Percentiles rank a stretch among this genome's conserved stretches.
These are phyloP conservation scores for Odontarrhena argentea DNA, from an alignment of 345 rosid genomes.

Conservation along the genomic window DNA sequence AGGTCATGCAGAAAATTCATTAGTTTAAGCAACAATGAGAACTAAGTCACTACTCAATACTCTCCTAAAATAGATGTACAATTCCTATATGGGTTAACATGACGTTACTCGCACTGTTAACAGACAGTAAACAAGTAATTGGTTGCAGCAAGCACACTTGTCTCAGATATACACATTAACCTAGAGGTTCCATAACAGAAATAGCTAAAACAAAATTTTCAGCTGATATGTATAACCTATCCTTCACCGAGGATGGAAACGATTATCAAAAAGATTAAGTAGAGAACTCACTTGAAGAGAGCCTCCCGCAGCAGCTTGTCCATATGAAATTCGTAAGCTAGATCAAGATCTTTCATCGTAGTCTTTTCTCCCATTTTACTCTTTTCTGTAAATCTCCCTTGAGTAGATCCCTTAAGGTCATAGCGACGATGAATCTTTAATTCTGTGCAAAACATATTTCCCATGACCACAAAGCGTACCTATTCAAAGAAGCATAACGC, in stretches of 20 bases:
- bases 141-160: slow-evolving; percentile 5
- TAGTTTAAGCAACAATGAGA: slow-evolving; percentile 6
- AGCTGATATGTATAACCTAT: slow-evolving; percentile 3
- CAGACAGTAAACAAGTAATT: slow-evolving; percentile 1
- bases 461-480: slow-evolving; percentile 99
- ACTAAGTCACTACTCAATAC: background rate
- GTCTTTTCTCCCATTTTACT: slow-evolving; percentile 65
- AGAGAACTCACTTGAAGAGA: slow-evolving; percentile 71
- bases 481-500: slow-evolving; percentile 44
- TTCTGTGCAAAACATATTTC: slow-evolving; percentile 99
- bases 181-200: slow-evolving; percentile 13
- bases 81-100: slow-evolving; percentile 8
- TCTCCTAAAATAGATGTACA: background rate
- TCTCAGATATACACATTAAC: background rate
- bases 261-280: background rate
- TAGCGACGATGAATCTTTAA: slow-evolving; percentile 86
- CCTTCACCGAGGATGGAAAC: slow-evolving; percentile 6
- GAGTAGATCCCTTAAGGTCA: slow-evolving; percentile 90
- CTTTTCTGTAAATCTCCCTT: slow-evolving; percentile 78
- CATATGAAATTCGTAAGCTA: slow-evolving; percentile 81
- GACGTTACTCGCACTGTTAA: background rate
- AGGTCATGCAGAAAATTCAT: background rate
- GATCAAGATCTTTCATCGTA: slow-evolving; percentile 90
- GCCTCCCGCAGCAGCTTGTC: slow-evolving; percentile 77
- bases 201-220: slow-evolving; percentile 2